Conservation (phyloP, 2,329 filamentous ascomycete species). For the Ophiostoma populinum region DNA sequence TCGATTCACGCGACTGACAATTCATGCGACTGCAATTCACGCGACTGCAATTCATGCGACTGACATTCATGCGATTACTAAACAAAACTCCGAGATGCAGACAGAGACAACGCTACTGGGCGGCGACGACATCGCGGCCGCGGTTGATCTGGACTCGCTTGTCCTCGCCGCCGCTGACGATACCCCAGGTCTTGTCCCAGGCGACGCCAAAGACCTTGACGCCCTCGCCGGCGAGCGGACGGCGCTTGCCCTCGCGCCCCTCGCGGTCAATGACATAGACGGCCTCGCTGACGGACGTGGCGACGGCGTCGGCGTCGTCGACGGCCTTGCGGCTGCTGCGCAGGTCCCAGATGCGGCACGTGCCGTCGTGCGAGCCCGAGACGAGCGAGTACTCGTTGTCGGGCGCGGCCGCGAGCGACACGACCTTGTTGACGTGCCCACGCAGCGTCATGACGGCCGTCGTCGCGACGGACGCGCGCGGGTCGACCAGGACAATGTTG, state of each 20-base stretch:
- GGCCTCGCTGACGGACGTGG: slow-evolving; percentile 45
- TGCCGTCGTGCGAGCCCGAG: slow-evolving; percentile 82
- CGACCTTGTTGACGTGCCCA: slow-evolving; percentile 63
- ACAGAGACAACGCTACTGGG: not conserved
- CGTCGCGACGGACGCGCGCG: slow-evolving; percentile 56
- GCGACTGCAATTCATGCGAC: too few relatives aligned
- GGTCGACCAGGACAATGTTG: slow-evolving; percentile 87
- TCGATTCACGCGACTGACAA: too few relatives aligned
- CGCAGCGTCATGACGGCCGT: slow-evolving; percentile 80
- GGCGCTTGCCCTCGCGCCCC: slow-evolving; percentile 44
- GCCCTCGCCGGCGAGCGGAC: slow-evolving; percentile 57
- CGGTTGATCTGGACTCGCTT: slow-evolving; percentile 86
- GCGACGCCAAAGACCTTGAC: slow-evolving; percentile 77
- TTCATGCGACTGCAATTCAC: too few relatives aligned
- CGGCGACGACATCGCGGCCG: slow-evolving; percentile 33
- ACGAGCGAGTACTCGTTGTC: slow-evolving; percentile 68
- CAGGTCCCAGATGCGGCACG: slow-evolving; percentile 86
- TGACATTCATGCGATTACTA: too few relatives aligned
- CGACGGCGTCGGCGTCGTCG: slow-evolving; percentile 14
- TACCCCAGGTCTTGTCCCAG: slow-evolving; percentile 76
- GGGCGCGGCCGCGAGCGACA: slow-evolving; percentile 30
- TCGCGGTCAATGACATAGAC: slow-evolving; percentile 60
- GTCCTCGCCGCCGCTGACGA: slow-evolving; percentile 85
- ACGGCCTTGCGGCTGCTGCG: slow-evolving; percentile 46
- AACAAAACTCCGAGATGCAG: not conserved